phyloP scores from a whole-genome alignment of 495 filamentous ascomycete genomes.

The Oleoguttula mirabilis region DNA sequence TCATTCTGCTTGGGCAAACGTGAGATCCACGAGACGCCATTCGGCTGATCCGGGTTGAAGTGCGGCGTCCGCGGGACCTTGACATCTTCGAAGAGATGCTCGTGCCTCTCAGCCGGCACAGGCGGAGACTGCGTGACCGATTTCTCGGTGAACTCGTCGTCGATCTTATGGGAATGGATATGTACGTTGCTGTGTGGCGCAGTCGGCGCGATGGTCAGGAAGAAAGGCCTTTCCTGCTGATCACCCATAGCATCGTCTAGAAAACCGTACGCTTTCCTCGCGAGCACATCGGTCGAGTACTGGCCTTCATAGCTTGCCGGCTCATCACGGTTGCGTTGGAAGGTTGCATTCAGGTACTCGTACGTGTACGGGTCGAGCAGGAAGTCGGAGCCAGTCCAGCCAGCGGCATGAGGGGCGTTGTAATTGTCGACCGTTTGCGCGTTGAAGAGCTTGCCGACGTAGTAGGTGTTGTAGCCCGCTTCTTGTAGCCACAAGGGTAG shows the following conservation, averaged over 20 bases:
- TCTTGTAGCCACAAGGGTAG: conserved; percentile 59
- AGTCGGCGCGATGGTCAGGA: conserved; percentile 53
- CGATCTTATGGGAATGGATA: conserved; percentile 23
- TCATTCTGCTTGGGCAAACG: conserved; percentile 40
- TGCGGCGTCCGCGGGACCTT: conserved; percentile 41
- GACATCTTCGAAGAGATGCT: conserved; percentile 37
- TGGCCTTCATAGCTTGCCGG: conserved; percentile 26
- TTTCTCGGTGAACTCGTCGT: conserved; percentile 15
- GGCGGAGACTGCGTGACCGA: conserved; percentile 17
- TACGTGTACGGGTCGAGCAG: conserved; percentile 63
- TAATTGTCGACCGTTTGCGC: conserved; percentile 28
- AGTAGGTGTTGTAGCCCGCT: conserved; percentile 61
- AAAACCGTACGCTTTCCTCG: conserved; percentile 49
- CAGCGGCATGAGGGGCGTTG: conserved; percentile 38
- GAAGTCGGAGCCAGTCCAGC: conserved; percentile 52
- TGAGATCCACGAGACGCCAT: conserved; percentile 52
- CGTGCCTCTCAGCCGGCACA: conserved; percentile 28
- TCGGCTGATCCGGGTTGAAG: conserved; percentile 34
- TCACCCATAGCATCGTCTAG: conserved; percentile 47
- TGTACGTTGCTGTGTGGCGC: conserved; percentile 53
- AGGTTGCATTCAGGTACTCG: conserved; percentile 54
- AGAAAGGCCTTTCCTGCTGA: conserved; percentile 47
- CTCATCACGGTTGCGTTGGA: conserved; percentile 48
- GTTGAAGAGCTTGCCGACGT: conserved; percentile 64
- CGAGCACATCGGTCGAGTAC: conserved; percentile 51